phyloP scores from a whole-genome alignment of 2,329 filamentous ascomycete species.

The Venturia effusa region DNA sequence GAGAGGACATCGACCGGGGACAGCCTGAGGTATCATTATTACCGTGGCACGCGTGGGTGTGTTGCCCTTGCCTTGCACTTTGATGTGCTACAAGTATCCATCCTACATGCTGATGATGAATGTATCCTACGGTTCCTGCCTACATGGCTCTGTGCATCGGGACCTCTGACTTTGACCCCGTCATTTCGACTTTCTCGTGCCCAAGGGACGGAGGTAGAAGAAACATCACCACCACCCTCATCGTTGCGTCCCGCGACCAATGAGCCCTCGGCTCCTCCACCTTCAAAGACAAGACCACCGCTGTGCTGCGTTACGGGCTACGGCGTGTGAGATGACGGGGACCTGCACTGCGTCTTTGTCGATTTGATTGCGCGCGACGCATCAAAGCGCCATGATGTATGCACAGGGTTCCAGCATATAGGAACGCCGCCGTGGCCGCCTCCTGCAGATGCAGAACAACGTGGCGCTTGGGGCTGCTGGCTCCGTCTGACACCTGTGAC shows the following conservation, averaged over 20 bases:
- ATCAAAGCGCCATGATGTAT: background rate
- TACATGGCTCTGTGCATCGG: background rate
- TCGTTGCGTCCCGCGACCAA: background rate
- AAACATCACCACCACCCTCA: background rate
- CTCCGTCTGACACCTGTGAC: background rate
- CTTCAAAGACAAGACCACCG: background rate
- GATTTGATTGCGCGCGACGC: background rate
- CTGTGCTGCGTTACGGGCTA: background rate
- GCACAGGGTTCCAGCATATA: slow-evolving; percentile 1
- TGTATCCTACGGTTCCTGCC: too few species aligned
- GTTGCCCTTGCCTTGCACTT: background rate
- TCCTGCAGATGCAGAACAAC: slow-evolving; percentile 5
- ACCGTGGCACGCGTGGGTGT: background rate
- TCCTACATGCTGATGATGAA: background rate
- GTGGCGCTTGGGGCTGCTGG: background rate
- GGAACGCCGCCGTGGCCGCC: background rate
- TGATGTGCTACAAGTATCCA: background rate
- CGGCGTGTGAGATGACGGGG: too few species aligned
- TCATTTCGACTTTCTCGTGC: background rate
- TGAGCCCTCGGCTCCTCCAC: background rate
- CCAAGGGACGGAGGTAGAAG: too few species aligned
- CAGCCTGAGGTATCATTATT: background rate
- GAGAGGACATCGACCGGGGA: background rate
- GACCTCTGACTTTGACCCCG: background rate
- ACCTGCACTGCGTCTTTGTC: background rate